phyloP scores from a whole-genome alignment of 768 basidiomycete genomes.

The Pluteus cervinus region DNA sequence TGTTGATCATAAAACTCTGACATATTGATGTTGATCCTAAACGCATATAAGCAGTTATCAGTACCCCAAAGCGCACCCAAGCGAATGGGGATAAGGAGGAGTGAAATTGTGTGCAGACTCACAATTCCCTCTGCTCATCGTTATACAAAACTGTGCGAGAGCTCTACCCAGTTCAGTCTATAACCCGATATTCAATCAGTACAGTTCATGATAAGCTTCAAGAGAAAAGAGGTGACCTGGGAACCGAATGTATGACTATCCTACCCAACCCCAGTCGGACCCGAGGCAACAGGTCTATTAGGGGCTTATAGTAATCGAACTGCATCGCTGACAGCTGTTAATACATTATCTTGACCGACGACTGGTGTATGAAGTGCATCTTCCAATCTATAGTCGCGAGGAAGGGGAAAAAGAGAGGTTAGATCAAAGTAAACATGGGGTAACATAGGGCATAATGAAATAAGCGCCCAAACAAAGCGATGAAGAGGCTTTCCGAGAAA shows the following conservation, averaged over 20 bases:
- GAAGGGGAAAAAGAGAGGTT: too few species aligned
- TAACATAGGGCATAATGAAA: too few species aligned
- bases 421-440: too few species aligned
- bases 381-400: slow-evolving; percentile 89
- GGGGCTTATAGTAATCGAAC: slow-evolving; percentile 87
- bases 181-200: slow-evolving; percentile 1
- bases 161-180: slow-evolving; percentile 89
- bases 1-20: slow-evolving; percentile 83
- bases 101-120: slow-evolving; percentile 19
- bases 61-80: not conserved
- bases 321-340: slow-evolving; percentile 80
- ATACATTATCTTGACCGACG: slow-evolving; percentile 89
- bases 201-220: not conserved
- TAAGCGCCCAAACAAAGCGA: too few species aligned
- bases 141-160: slow-evolving; percentile 86
- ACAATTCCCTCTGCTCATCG: slow-evolving; percentile 83
- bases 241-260: slow-evolving; percentile 21
- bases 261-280: slow-evolving; percentile 86
- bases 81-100: not conserved
- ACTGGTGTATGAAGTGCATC: slow-evolving; percentile 65
- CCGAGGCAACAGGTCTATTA: slow-evolving; percentile 85
- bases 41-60: not conserved
- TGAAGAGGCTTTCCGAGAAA: too few species aligned
- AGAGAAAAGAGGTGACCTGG: too few species aligned
- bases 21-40: slow-evolving; percentile 71